These are phyloP conservation scores for Penicillium nucicola DNA, from an alignment of 495 filamentous ascomycete species.

Conservation along the genomic window DNA sequence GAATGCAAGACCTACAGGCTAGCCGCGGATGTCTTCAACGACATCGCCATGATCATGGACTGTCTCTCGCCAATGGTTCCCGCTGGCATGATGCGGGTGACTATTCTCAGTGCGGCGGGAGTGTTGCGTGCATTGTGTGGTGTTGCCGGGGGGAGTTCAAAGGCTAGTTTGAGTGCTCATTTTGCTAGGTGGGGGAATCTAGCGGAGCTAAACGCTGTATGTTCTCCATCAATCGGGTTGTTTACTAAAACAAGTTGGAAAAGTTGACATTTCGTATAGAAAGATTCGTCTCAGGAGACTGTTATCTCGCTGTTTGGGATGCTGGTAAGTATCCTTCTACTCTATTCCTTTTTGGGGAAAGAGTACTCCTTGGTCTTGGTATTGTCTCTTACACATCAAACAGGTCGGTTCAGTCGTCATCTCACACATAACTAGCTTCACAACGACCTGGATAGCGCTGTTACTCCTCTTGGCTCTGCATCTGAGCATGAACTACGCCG, in stretches of 20 bases:
- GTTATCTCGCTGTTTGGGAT: conserved; percentile 88
- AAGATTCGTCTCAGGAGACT: conserved; percentile 97
- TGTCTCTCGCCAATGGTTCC: conserved; percentile 80
- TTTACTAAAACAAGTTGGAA: too few species aligned
- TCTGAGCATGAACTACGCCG: conserved; percentile 77
- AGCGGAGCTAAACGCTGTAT: conserved; percentile 85
- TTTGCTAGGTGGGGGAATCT: conserved; percentile 88
- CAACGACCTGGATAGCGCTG: conserved; percentile 74
- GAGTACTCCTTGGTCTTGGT: too few species aligned
- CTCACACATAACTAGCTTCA: conserved; percentile 63
- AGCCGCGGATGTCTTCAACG: conserved; percentile 89
- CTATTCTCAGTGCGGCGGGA: conserved; percentile 70
- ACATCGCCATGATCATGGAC: conserved; percentile 84
- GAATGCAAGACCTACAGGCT: conserved; percentile 95
- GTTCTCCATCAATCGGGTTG: conserved; percentile 16
- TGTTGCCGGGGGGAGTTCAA: conserved; percentile 83
- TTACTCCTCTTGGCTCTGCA: conserved; percentile 69
- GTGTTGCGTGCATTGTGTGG: conserved; percentile 81
- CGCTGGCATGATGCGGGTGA: conserved; percentile 56
- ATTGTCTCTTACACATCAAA: not conserved
- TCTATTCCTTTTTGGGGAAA: not conserved
- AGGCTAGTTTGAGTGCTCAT: conserved; percentile 87
- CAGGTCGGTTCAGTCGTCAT: conserved; percentile 79
- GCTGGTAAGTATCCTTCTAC: conserved; percentile 55
- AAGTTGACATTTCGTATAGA: conserved; percentile 34